A percentile compares a stretch with the other conserved stretches of the same genome.
Evolutionary conservation across 2,329 filamentous ascomycete species (phyloP).

Genomic region (Arachnopeziza araneosa): DNA sequence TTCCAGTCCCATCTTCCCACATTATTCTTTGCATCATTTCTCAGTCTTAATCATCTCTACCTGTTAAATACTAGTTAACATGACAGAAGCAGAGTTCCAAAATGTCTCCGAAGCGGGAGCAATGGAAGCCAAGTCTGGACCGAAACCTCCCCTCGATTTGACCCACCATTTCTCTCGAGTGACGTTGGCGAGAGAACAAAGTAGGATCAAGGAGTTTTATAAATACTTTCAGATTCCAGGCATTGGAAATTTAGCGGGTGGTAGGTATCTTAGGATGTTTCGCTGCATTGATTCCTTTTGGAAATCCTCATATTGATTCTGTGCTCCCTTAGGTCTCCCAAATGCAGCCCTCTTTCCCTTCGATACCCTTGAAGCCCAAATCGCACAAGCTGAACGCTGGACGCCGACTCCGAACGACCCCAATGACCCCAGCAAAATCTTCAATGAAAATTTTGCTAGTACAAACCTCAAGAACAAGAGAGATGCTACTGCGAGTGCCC

Average conservation of each 20-base stretch:
- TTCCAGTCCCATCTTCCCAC: not conserved
- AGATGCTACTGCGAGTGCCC: constrained; percentile 32
- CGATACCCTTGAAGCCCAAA: constrained; percentile 80
- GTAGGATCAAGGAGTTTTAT: constrained; percentile 75
- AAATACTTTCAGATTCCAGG: constrained; percentile 69
- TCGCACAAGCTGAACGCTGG: constrained; percentile 70
- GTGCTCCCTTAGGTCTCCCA: constrained; percentile 54
- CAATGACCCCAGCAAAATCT: constrained; percentile 28
- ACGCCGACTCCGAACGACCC: constrained; percentile 61
- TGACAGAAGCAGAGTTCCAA: constrained; percentile 27
- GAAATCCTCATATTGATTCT: not conserved
- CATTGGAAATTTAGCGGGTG: constrained; percentile 58
- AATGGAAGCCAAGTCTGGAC: not conserved
- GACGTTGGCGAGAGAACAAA: constrained; percentile 59
- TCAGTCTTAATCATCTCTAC: not conserved
- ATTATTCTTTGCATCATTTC: not conserved
- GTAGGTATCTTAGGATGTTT: constrained; percentile 36
- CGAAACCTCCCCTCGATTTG: constrained; percentile 58
- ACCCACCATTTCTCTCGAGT: constrained; percentile 72
- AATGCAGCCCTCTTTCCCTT: constrained; percentile 81
- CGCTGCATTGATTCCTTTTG: not conserved
- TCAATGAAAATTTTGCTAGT: constrained; percentile 34
- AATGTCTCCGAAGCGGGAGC: constrained; percentile 16
- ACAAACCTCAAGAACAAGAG: constrained; percentile 22
- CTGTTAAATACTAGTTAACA: constrained; percentile 5